Evolutionary conservation across 23 red algal species (phyloP), one percentile per base, ranked within the genome.

Genomic region (Chondrus crispus): DNA sequence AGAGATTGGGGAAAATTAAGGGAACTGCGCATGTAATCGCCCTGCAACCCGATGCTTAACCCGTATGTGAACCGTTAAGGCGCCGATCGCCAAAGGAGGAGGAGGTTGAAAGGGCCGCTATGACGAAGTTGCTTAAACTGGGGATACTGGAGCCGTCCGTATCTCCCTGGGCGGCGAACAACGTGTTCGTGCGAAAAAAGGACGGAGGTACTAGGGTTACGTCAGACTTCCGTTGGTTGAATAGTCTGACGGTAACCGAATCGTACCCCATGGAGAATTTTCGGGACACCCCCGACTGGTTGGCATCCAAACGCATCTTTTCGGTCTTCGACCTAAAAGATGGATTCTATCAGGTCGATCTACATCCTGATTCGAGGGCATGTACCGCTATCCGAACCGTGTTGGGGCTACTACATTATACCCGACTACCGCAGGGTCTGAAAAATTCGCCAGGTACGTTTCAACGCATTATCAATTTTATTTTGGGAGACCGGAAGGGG

Each of bases 251-350:
- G 74, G 74, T 46, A 18, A 43, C 52, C 26, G 87, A 91, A 24
- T 45, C 29, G 24, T 84, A 83, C 62, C 11, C 81, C 20, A 45
- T 81, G 1, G 1, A 91, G 46, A 58, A 88, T 38, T 20, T 84
- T 26, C 35, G 1, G 24, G 28, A 60, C 24, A 49, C 44, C n/a
- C 33, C 85, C 5, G 87, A 91, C 24, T 79, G 70, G 87, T 42
- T 91, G 20, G 75, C 53, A 76, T 49, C 44, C 19, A 74, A 80
- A 46, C 86, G 51, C 9, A 0, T 91, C 0, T 83, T 51, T 47
- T 82, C 87, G 24, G 33, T 36, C 8, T 41, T 91, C 75, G 87
- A 91, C 79, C 46, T 91, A 58, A 91, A 91, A 42, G 87, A 84
- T 70, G 53, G 81, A 5, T 91, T 82, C 46, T 91, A 78, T 77